Base-by-base conservation (phyloP, 164 flowering plant species). In the Buxus sempervirens region DNA sequence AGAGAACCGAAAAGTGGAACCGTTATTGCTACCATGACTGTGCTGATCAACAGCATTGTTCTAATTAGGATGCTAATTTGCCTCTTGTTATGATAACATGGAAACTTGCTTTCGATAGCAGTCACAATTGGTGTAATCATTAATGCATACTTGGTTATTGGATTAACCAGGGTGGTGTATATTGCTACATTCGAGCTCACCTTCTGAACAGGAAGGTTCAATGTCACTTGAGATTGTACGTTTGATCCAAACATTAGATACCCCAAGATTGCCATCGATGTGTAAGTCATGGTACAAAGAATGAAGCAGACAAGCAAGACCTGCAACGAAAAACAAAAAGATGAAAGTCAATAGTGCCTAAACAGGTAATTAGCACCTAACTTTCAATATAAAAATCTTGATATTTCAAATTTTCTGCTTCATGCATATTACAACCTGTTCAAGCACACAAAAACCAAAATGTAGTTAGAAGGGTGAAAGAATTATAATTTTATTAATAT, bases 221-320 rank as follows among this genome's bases (percentile, higher is more conserved):
- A 42, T 23, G 98, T 89, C 49, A 93, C 75, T 62, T 91, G 96
- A 23, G 97, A 89, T 45, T 81, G 26, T 20, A 87, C 78, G 0
- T 77, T 49, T 45, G 87, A 72, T 0, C 98, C 98, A 64, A 78
- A 93, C 98, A 90, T 93, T 15, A 86, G 60, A 78, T 86, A 89
- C 7, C 96, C 98, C 38, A 84, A 16, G n/a, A 89, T 69, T 14
- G 90, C 97, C 88, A 88, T 87, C 25, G 84, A 77, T 56, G 85
- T 84, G 60, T 89, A 91, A 36, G 60, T 69, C 1, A 88, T 5
- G 21, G 93, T 89, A 54, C 86, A 79, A 14, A 80, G 3, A 18
- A 79, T 42, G 64, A 89, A 93, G 78, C 97, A 86, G 5, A 90
- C 4, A 21, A 86, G 24, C 73, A 93, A 54, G 20, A 91, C 89